Evolutionary conservation across 805 yeast genomes (phyloP), one percentile per base, ranked within the genome.

Genomic region (Myxozyma nipponensis): DNA sequence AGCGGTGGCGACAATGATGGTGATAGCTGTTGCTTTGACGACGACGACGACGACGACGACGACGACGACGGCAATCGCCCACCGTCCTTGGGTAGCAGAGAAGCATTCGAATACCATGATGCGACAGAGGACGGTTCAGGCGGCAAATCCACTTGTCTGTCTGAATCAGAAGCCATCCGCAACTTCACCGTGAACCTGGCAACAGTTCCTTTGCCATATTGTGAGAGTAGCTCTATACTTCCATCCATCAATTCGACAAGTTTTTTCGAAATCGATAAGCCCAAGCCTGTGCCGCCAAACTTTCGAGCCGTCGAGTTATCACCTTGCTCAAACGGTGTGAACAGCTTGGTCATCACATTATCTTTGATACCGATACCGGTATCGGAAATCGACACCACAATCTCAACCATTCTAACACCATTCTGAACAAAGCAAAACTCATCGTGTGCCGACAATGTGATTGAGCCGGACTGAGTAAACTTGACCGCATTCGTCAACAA

Each of bases 321-420:
- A n/a, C 76, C 80, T 63, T 77, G 82, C 38, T 77, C 72, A 56
- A 77, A 77, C 3, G 79, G 78, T 4, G 77, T 72, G 60, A 77
- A 77, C 3, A 77, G 73, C 62, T 73, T 75, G 38, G 66, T 62
- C n/a, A 69, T 62, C 3, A 77, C 69, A 40, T 65, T 69, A 32
- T 66, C 64, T 2, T 79, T 77, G 28, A 78, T 77, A 1, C 82
- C 82, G 66, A 77, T 77, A 5, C 82, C 62, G 18, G 81, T 73
- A 55, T 77, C 82, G 30, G 69, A 63, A 15, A 77, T 79, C 1
- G 65, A 56, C 3, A 77, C 61, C 32, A 19, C 25, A 4, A 56
- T 42, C 21, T 47, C 50, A 10, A 55, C 42, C 9, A 21, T 15
- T 13, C 13, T 13, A 13, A 13, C 13, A 28, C 13, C 32, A 4